Conservation (phyloP, 352 stramenopile species). For the Aphanomyces stellatus region DNA sequence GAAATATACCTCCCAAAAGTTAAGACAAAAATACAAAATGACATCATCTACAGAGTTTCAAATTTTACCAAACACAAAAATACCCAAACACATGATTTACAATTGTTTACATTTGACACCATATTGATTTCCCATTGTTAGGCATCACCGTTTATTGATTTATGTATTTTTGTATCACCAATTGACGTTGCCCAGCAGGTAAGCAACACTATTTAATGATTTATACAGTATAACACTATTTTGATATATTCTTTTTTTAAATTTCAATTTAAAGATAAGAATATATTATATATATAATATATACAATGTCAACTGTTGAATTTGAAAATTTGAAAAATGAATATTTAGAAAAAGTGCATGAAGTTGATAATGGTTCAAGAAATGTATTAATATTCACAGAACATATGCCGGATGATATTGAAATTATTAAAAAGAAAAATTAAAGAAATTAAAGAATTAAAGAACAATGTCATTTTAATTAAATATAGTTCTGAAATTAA, state of each 20-base stretch:
- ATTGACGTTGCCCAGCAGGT: not conserved
- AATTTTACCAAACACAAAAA: slow-evolving; percentile 1
- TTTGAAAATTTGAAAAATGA: not conserved
- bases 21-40: slow-evolving; percentile 1
- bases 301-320: not conserved
- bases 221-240: not conserved
- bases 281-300: slow-evolving; percentile 2
- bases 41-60: not conserved
- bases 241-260: slow-evolving; percentile 5
- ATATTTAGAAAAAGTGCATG: not conserved
- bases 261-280: not conserved
- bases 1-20: no score
- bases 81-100: not conserved
- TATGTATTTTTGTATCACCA: not conserved
- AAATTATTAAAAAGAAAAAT: not conserved
- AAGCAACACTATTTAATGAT: not conserved
- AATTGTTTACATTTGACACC: not conserved
- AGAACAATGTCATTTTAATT: not conserved
- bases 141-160: not conserved
- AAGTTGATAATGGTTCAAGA: not conserved
- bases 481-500: not conserved
- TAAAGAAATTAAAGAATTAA: not conserved
- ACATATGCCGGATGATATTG: not conserved
- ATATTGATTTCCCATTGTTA: not conserved
- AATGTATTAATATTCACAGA: not conserved